A percentile compares a stretch with the other conserved stretches of the same genome.
Conservation (phyloP, 192 early-diverging fungal species). For the Lunasporangiospora selenospora region DNA sequence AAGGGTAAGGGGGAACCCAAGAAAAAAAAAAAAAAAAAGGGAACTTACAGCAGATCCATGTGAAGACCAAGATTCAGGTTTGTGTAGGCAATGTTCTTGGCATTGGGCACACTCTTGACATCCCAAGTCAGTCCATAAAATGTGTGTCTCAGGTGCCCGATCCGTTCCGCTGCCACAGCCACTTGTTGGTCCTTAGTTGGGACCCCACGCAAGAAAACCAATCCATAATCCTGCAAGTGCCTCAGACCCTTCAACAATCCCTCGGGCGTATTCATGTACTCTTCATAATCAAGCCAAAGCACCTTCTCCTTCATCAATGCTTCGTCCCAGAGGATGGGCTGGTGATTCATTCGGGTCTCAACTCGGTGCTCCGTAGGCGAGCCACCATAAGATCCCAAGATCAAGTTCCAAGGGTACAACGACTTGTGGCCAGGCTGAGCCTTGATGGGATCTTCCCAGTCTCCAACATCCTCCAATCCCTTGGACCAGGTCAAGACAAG, state of each 20-base stretch:
- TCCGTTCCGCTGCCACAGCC: slow-evolving; percentile 63
- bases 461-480: slow-evolving; percentile 44
- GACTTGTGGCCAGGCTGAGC: slow-evolving; percentile 29
- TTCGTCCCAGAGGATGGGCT: slow-evolving; percentile 50
- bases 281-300: slow-evolving; percentile 60
- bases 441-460: slow-evolving; percentile 34
- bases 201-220: slow-evolving; percentile 70
- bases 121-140: slow-evolving; percentile 84
- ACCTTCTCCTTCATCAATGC: slow-evolving; percentile 46
- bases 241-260: slow-evolving; percentile 60
- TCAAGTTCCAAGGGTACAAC: slow-evolving; percentile 37
- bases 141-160: slow-evolving; percentile 73
- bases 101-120: slow-evolving; percentile 75
- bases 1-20: too few relatives aligned
- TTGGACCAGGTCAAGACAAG: slow-evolving; percentile 58
- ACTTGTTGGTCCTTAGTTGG: slow-evolving; percentile 65
- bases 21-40: background rate
- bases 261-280: slow-evolving; percentile 60
- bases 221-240: slow-evolving; percentile 69
- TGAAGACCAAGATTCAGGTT: slow-evolving; percentile 80
- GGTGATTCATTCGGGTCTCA: slow-evolving; percentile 26
- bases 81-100: slow-evolving; percentile 90
- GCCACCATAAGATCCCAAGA: slow-evolving; percentile 37
- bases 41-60: slow-evolving; percentile 84
- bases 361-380: slow-evolving; percentile 16